Base-by-base conservation (phyloP, 2,329 filamentous ascomycete genomes). In the Alternaria ethzedia region DNA sequence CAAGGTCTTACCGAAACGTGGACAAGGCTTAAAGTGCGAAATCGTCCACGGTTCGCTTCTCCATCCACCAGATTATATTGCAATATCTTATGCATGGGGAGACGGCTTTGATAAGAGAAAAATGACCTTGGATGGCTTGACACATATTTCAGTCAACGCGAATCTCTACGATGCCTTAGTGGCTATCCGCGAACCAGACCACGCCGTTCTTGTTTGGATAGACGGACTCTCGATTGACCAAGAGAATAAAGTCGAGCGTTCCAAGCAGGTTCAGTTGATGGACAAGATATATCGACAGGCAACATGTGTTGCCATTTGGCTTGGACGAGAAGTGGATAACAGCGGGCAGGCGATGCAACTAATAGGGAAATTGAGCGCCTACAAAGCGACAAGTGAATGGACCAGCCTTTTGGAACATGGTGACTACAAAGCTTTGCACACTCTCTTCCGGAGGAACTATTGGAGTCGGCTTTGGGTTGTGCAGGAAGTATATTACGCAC, bases 401-500 rank as follows among this genome's bases (percentile, higher is more conserved):
- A 28, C 26, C 26, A 4, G 26, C 26, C 26, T 28, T 5, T 28
- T 28, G 26, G 26, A 28, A 4, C 26, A 28, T 28, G 4, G 5
- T 1, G 10, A 28, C 26, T 3, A 5, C 26, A 28, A 28, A 28
- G 26, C 26, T 12, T 30, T 36, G 30, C 30, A 5, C 3, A 8
- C 13, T 4, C 15, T 36, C 0, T 41, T 41, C 32, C 3, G 1
- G 1, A 17, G 32, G 1, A 2, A 41, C 4, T 41, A 41, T 17
- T 41, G 32, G 32, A 41, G 1, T 1, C 8, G 32, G 8, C 32
- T 41, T 2, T 41, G 32, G 32, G 15, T 41, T 3, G 32, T 41
- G 2, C 32, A 41, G 0, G 32, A 41, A 6, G 2, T 41, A 1
- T 41, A 0, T 0, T 4, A 41, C 2, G 32, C 32, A 2, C 0